Percentiles rank a stretch among this genome's conserved stretches.
Evolutionary conservation across 768 basidiomycete genomes (phyloP).

Genomic region (Agaricus blazei): DNA sequence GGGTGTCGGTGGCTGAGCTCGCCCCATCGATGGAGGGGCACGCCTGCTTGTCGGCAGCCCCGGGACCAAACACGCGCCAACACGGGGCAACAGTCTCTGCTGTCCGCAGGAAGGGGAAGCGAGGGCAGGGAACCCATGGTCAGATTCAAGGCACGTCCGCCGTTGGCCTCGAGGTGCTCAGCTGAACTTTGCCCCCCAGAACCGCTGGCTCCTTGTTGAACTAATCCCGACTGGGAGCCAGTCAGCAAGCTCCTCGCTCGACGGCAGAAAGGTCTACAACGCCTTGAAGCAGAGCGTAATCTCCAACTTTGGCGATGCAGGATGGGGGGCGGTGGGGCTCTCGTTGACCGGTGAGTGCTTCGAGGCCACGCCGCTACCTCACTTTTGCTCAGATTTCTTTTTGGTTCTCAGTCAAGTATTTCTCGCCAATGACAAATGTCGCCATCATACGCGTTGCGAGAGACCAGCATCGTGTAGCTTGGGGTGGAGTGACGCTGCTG

Average conservation of each 20-base stretch:
- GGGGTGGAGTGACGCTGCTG: slow-evolving; percentile 74
- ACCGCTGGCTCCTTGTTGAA: slow-evolving; percentile 86
- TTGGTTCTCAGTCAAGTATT: slow-evolving; percentile 69
- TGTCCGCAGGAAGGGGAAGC: no score
- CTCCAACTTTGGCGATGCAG: slow-evolving; percentile 75
- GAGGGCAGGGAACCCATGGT: slow-evolving; percentile 28
- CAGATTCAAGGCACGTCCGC: slow-evolving; percentile 53
- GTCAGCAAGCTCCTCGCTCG: slow-evolving; percentile 25
- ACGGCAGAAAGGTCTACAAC: slow-evolving; percentile 61
- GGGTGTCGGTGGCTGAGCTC: slow-evolving; percentile 12
- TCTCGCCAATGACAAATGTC: slow-evolving; percentile 75
- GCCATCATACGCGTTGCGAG: slow-evolving; percentile 85
- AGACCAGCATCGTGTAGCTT: slow-evolving; percentile 74
- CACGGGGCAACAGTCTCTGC: no score
- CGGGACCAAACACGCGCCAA: no score
- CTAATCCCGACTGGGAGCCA: slow-evolving; percentile 44
- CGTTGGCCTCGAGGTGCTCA: slow-evolving; percentile 56
- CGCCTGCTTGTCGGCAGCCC: no score
- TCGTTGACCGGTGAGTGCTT: slow-evolving; percentile 58
- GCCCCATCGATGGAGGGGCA: no score
- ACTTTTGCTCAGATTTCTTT: not conserved
- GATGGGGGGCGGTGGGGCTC: slow-evolving; percentile 77
- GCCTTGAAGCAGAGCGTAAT: slow-evolving; percentile 68
- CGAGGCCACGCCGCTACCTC: not conserved
- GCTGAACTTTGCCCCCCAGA: slow-evolving; percentile 37